phyloP scores from a whole-genome alignment of 495 filamentous ascomycete species.

The Neurospora sp. region DNA sequence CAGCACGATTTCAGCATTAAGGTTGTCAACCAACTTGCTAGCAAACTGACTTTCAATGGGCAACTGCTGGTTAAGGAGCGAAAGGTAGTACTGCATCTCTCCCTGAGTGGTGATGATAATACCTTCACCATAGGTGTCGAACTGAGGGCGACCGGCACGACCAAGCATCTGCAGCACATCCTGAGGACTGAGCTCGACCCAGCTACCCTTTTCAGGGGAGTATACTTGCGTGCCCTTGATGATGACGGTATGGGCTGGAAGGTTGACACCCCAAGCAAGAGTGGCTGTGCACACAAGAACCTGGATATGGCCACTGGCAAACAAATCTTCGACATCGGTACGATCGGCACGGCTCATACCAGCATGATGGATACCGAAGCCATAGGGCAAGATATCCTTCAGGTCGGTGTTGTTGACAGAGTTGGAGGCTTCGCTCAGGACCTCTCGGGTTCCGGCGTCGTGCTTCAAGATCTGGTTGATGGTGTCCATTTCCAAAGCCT shows the following conservation, averaged over 20 bases:
- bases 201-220: slow-evolving; percentile 96
- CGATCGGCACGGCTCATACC: slow-evolving; percentile 90
- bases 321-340: slow-evolving; percentile 90
- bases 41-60: slow-evolving; percentile 96
- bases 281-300: slow-evolving; percentile 97
- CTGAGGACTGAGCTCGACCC: slow-evolving; percentile 95
- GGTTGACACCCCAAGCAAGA: slow-evolving; percentile 90
- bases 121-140: slow-evolving; percentile 94
- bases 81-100: slow-evolving; percentile 95
- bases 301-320: slow-evolving; percentile 80
- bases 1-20: slow-evolving; percentile 94
- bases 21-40: slow-evolving; percentile 86
- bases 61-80: slow-evolving; percentile 90
- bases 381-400: slow-evolving; percentile 91
- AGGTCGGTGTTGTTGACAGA: slow-evolving; percentile 75
- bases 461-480: slow-evolving; percentile 92
- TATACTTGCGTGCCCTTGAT: slow-evolving; percentile 98
- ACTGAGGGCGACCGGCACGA: slow-evolving; percentile 91
- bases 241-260: slow-evolving; percentile 90
- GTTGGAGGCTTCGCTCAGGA: slow-evolving; percentile 75
- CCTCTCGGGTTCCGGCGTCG: slow-evolving; percentile 85
- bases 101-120: slow-evolving; percentile 95
- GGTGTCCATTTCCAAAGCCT: slow-evolving; percentile 88
- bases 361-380: slow-evolving; percentile 96
- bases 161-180: slow-evolving; percentile 99